phyloP scores from a whole-genome alignment of 805 yeast species.

The Candida caryicola region DNA sequence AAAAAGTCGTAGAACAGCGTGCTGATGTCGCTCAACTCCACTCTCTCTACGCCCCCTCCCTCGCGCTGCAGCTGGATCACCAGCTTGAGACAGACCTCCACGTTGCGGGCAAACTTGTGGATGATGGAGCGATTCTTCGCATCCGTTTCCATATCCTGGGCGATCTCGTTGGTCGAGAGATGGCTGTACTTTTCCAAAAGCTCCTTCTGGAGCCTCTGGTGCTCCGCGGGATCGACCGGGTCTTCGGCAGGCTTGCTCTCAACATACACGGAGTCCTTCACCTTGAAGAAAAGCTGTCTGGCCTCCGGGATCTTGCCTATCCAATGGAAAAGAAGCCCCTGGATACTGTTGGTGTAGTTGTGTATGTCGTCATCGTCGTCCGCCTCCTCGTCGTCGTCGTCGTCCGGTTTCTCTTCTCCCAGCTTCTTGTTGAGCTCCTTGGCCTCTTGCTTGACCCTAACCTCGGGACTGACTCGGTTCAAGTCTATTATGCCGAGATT shows the following conservation, averaged over 20 bases:
- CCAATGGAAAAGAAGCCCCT: constrained; percentile 62
- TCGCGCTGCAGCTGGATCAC: background rate
- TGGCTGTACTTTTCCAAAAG: constrained; percentile 12
- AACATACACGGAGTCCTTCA: constrained; percentile 18
- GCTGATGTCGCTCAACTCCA: constrained; percentile 9
- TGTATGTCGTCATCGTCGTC: constrained; percentile 30
- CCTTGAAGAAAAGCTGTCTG: constrained; percentile 49
- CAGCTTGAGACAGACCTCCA: constrained; percentile 14
- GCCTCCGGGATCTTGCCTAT: constrained; percentile 63
- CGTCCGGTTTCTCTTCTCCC: no score
- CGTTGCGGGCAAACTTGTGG: constrained; percentile 8
- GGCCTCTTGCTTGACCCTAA: no score
- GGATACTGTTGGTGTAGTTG: constrained; percentile 59
- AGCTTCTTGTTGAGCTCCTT: no score
- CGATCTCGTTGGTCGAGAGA: constrained; percentile 16
- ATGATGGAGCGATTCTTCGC: constrained; percentile 11
- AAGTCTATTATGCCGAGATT: constrained; percentile 44
- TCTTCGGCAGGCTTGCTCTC: constrained; percentile 6
- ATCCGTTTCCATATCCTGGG: constrained; percentile 16
- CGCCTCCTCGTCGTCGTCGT: constrained; percentile 1
- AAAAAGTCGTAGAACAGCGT: constrained; percentile 26
- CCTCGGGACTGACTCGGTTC: constrained; percentile 30
- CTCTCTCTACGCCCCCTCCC: constrained; percentile 2
- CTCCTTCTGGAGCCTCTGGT: constrained; percentile 8
- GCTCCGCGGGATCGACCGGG: constrained; percentile 1